Percentiles rank a stretch among this genome's conserved stretches.
Conservation (phyloP, 441 rosid genomes). For the Codiaeum variegatum region DNA sequence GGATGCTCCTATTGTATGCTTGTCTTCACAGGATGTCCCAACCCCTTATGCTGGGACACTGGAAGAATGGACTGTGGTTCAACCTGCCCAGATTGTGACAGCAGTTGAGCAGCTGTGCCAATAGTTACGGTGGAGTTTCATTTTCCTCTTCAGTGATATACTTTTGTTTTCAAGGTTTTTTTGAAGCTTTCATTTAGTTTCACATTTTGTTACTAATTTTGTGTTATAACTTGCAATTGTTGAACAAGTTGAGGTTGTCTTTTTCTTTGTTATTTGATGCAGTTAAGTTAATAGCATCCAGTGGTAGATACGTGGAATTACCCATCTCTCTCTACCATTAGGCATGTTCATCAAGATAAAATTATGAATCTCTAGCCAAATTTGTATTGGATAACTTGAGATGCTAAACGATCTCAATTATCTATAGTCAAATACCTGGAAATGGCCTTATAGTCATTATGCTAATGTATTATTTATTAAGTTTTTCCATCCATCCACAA, state of each 20-base stretch:
- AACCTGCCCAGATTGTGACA: constrained; percentile 88
- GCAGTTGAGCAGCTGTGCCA: constrained; percentile 88
- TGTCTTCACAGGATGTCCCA: constrained; percentile 94
- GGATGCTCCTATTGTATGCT: constrained; percentile 83
- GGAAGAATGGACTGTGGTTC: constrained; percentile 93
- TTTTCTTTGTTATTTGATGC: not conserved
- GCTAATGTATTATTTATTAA: no score
- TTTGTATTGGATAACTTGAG: not conserved
- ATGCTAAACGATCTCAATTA: not conserved
- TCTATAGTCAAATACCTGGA: not conserved
- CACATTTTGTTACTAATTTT: constrained; percentile 21
- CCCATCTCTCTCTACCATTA: constrained; percentile 7
- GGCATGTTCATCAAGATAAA: not conserved
- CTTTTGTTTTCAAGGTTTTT: not conserved
- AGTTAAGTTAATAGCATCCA: constrained; percentile 1
- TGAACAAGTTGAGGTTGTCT: not conserved
- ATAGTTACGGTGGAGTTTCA: constrained; percentile 30
- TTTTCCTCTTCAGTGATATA: not conserved
- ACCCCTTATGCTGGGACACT: constrained; percentile 87
- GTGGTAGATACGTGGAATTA: constrained; percentile 13
- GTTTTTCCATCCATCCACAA: not conserved
- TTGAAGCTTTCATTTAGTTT: constrained; percentile 13
- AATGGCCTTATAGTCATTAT: not conserved
- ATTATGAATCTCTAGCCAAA: not conserved
- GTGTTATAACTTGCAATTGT: constrained; percentile 20